These are phyloP conservation scores for Talaromyces sp. DNA, from an alignment of 2,329 filamentous ascomycete species.

Conservation along the genomic window DNA sequence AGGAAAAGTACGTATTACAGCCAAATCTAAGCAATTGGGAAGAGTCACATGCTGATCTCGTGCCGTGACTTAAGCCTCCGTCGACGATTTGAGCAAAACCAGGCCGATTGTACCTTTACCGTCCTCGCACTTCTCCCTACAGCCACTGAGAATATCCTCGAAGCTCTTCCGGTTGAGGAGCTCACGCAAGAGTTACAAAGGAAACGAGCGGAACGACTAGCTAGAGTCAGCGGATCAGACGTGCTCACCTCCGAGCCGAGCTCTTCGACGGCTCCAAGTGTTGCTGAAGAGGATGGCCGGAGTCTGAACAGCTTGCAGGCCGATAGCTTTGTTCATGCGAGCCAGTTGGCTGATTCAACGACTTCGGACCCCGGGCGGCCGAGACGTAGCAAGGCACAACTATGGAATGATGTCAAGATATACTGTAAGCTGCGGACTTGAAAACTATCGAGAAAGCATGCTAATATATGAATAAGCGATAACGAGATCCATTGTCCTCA, in stretches of 20 bases:
- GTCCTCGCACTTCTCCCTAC: constrained; percentile 93
- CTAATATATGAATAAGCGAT: constrained; percentile 57
- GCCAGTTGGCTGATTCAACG: constrained; percentile 61
- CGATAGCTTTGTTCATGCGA: constrained; percentile 77
- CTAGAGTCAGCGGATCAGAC: constrained; percentile 53
- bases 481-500: constrained; percentile 80
- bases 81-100: constrained; percentile 95
- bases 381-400: constrained; percentile 80
- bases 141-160: constrained; percentile 80
- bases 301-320: constrained; percentile 72
- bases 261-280: constrained; percentile 58
- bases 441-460: neutral
- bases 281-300: constrained; percentile 76
- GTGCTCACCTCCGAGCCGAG: constrained; percentile 53
- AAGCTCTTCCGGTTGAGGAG: constrained; percentile 82
- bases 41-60: constrained; percentile 3
- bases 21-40: neutral
- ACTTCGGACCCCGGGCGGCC: constrained; percentile 47
- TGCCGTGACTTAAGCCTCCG: constrained; percentile 61
- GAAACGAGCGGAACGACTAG: constrained; percentile 72
- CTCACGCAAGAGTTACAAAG: constrained; percentile 91
- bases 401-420: constrained; percentile 97
- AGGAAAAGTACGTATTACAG: constrained; percentile 71
- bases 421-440: constrained; percentile 55
- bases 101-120: constrained; percentile 97